Conservation (phyloP, 495 filamentous ascomycete species). For the Staphylotrichum longicolle region DNA sequence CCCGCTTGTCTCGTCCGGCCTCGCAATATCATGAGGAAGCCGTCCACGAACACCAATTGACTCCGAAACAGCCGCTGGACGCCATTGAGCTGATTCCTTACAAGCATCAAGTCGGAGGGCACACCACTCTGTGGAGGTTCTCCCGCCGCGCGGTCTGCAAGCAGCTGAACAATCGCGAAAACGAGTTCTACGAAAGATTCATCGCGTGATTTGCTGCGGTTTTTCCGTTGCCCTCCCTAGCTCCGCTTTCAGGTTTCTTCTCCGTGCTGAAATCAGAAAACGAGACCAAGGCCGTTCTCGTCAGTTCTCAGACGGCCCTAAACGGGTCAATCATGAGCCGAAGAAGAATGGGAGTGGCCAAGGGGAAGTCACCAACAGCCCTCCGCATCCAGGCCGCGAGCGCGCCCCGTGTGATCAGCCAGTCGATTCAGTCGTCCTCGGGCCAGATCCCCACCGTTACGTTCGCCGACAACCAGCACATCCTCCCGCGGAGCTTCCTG, state of each 20-base stretch:
- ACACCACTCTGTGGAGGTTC: slow-evolving; percentile 94
- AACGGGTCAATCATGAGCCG: slow-evolving; percentile 11
- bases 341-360: slow-evolving; percentile 21
- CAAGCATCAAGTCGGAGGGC: slow-evolving; percentile 93
- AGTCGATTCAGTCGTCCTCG: slow-evolving; percentile 55
- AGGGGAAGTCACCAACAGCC: slow-evolving; percentile 16
- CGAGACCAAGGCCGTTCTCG: too few relatives aligned
- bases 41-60: slow-evolving; percentile 47
- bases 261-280: too few relatives aligned
- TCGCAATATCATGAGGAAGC: slow-evolving; percentile 46
- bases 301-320: slow-evolving; percentile 6
- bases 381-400: slow-evolving; percentile 11
- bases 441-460: slow-evolving; percentile 81
- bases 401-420: slow-evolving; percentile 69
- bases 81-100: slow-evolving; percentile 97
- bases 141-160: slow-evolving; percentile 95
- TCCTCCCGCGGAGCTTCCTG: slow-evolving; percentile 80
- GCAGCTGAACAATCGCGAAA: slow-evolving; percentile 93
- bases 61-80: slow-evolving; percentile 65
- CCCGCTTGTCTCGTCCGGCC: slow-evolving; percentile 36
- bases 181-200: slow-evolving; percentile 98
- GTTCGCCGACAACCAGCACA: slow-evolving; percentile 93
- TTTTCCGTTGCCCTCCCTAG: too few relatives aligned
- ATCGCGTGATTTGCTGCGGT: slow-evolving; percentile 88
- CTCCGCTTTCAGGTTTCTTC: too few relatives aligned